A percentile compares a stretch with the other conserved stretches of the same genome.
These are phyloP conservation scores for Aspergillus sp. DNA, from an alignment of 2,329 filamentous ascomycete species.

Conservation along the genomic window DNA sequence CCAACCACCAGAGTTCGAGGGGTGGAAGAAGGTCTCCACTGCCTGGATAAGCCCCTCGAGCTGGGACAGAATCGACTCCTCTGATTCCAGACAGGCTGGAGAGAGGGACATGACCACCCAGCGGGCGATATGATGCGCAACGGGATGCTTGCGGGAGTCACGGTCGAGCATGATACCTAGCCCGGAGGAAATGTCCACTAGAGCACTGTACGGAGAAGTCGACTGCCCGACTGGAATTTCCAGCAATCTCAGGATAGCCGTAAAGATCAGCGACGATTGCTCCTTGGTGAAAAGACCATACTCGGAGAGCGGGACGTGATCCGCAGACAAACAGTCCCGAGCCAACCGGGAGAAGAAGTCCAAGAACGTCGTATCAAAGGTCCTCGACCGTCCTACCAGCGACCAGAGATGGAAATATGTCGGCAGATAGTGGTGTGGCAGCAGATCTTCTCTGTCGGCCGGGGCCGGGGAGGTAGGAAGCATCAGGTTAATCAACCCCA, in stretches of 20 bases:
- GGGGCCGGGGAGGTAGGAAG: conserved; percentile 73
- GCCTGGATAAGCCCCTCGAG: conserved; percentile 90
- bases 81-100: conserved; percentile 67
- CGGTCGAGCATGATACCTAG: conserved; percentile 81
- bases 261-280: conserved; percentile 89
- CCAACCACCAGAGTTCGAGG: conserved; percentile 90
- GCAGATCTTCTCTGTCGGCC: conserved; percentile 63
- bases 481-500: conserved; percentile 76
- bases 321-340: conserved; percentile 69
- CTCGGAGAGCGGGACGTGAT: conserved; percentile 71
- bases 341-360: conserved; percentile 85
- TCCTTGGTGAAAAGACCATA: conserved; percentile 89
- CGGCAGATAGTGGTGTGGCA: conserved; percentile 81
- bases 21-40: conserved; percentile 97
- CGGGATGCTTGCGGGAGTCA: conserved; percentile 87
- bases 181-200: conserved; percentile 75
- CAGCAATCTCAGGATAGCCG: conserved; percentile 76
- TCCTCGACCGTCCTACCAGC: conserved; percentile 79
- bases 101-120: conserved; percentile 93
- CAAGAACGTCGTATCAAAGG: conserved; percentile 78
- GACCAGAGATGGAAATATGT: conserved; percentile 98
- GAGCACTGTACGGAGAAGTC: conserved; percentile 76
- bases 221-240: conserved; percentile 97
- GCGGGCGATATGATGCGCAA: conserved; percentile 83
- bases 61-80: conserved; percentile 72